Evolutionary conservation across 2,329 filamentous ascomycete species (phyloP).

Genomic region (Alternaria angustiovoidea): DNA sequence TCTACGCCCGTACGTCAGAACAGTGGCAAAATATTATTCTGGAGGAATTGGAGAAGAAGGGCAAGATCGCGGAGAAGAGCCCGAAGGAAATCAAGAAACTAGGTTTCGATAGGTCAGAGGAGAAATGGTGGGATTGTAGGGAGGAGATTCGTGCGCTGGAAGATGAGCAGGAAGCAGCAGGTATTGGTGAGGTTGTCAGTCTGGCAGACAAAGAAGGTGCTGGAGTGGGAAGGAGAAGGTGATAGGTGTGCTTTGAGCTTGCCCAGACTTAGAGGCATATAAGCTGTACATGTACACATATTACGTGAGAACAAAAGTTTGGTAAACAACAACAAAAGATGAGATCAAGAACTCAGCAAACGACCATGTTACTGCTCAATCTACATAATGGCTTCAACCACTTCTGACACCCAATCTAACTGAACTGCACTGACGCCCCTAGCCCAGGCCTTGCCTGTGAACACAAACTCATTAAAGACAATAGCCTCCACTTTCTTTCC

Average conservation of each 20-base stretch:
- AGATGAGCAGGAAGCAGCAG: constrained; percentile 94
- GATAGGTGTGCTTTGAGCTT: constrained; percentile 2
- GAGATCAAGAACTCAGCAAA: not conserved
- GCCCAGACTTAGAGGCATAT: not conserved
- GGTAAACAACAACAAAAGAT: not conserved
- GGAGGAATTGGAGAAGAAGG: constrained; percentile 71
- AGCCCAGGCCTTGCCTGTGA: constrained; percentile 70
- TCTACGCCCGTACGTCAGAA: constrained; percentile 85
- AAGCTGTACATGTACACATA: not conserved
- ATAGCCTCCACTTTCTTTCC: constrained; percentile 67
- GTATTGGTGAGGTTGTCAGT: constrained; percentile 93
- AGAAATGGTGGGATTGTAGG: constrained; percentile 98
- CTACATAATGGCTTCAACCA: constrained; percentile 48
- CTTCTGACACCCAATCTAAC: constrained; percentile 68
- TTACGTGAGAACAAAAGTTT: not conserved
- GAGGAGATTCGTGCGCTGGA: constrained; percentile 92
- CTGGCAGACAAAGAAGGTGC: constrained; percentile 72
- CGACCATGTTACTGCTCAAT: not conserved
- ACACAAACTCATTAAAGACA: constrained; percentile 72
- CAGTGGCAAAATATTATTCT: constrained; percentile 92
- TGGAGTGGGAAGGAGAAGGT: constrained; percentile 46
- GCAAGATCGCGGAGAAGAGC: constrained; percentile 68
- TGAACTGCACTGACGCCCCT: constrained; percentile 69
- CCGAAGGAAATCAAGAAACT: constrained; percentile 91
- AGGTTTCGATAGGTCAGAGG: constrained; percentile 89